Conservation (phyloP, 805 yeast genomes). For the Lipomyces yamanashiensis region DNA sequence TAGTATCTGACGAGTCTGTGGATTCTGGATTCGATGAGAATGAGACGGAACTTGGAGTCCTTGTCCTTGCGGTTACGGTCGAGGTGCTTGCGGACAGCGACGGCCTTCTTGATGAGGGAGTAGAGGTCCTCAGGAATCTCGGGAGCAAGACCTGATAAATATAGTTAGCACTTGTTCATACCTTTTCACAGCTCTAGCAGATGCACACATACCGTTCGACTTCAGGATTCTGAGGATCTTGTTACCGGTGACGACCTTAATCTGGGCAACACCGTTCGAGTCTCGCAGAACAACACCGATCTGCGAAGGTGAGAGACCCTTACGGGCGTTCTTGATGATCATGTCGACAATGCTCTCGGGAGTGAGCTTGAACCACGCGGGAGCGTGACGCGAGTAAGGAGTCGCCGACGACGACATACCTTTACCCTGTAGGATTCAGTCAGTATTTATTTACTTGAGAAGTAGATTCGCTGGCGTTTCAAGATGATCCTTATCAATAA, state of each 20-base stretch:
- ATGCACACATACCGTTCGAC: constrained; percentile 77
- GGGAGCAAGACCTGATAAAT: constrained; percentile 74
- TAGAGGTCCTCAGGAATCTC: constrained; percentile 99
- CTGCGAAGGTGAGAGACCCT: constrained; percentile 99
- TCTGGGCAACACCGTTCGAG: constrained; percentile 99
- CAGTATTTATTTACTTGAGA: neutral
- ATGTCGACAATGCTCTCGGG: constrained; percentile 96
- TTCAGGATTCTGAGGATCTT: constrained; percentile 98
- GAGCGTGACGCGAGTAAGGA: constrained; percentile 99
- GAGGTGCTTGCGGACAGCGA: constrained; percentile 99
- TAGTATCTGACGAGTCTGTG: constrained; percentile 99
- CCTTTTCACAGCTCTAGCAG: neutral
- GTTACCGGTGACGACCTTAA: constrained; percentile 91
- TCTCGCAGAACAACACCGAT: constrained; percentile 99
- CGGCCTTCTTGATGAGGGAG: constrained; percentile 99
- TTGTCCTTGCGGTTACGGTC: constrained; percentile 99
- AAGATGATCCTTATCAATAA: neutral
- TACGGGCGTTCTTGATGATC: constrained; percentile 98
- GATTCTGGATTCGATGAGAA: constrained; percentile 99
- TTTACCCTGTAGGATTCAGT: constrained; percentile 66
- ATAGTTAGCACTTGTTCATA: neutral
- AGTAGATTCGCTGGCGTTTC: neutral
- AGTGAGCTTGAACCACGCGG: constrained; percentile 99
- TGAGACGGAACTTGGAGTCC: constrained; percentile 99
- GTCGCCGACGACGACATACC: constrained; percentile 99